phyloP scores from a whole-genome alignment of 2,329 filamentous ascomycete genomes.

The Emergomyces africanus region DNA sequence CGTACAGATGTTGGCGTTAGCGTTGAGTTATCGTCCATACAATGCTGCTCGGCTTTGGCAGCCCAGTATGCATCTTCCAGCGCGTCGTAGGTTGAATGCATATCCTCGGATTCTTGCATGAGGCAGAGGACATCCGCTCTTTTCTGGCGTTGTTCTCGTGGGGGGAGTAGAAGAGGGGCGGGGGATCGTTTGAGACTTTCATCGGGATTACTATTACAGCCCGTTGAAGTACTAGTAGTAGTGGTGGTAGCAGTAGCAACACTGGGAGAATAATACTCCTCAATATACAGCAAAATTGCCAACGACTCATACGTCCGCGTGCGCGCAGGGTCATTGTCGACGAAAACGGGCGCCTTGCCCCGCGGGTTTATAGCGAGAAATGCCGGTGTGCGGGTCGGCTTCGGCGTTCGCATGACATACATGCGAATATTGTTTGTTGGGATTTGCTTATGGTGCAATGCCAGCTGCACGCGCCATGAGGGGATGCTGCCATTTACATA shows the following conservation, averaged over 20 bases:
- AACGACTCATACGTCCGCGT: constrained; percentile 1
- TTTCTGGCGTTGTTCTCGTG: not conserved
- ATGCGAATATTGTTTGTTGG: not conserved
- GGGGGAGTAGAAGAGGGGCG: not conserved
- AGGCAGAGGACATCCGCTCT: not conserved
- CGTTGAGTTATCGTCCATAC: not conserved
- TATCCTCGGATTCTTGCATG: constrained; percentile 2
- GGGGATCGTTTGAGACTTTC: not conserved
- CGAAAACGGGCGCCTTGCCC: constrained; percentile 2
- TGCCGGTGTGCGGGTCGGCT: not conserved
- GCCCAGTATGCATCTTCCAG: constrained; percentile 2
- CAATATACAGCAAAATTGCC: constrained; percentile 1
- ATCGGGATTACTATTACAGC: not conserved
- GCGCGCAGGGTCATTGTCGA: not conserved
- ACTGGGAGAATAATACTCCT: not conserved
- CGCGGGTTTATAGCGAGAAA: constrained; percentile 1
- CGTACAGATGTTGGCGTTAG: not conserved
- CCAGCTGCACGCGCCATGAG: constrained; percentile 1
- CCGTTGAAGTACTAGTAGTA: not conserved
- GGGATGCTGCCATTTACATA: constrained; percentile 4
- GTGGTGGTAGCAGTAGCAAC: not conserved
- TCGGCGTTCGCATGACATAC: not conserved
- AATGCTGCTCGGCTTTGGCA: not conserved
- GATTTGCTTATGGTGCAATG: constrained; percentile 1
- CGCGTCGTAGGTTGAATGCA: not conserved